Base-by-base conservation (phyloP, 1,284 basidiomycete species). In the Trichosporon faecale region DNA sequence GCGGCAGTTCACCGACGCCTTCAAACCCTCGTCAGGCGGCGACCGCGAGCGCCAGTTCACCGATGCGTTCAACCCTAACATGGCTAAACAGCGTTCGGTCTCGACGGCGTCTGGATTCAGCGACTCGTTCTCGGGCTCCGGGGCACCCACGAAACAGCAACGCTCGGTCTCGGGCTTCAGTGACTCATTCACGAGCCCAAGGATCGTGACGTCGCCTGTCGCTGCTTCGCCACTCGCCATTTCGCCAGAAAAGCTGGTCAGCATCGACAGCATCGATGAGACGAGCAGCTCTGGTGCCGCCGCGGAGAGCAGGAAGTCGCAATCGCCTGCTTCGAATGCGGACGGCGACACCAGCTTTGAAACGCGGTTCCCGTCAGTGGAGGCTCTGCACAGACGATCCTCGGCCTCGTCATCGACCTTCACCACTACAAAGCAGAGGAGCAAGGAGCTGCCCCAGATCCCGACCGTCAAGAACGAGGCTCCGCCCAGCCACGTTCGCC, bases 281-380 rank as follows among this genome's bases (percentile, higher is more conserved):
- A 12, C 35, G 25, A 25, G 40, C 49, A 25, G 35, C 21, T 11
- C 49, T 18, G 27, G 29, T 29, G 44, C 14, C 4, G 52, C 52
- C 8, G 46, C 61, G 46, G 61, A 31, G n/a, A 64, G 27, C 25
- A n/a, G 44, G 18, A n/a, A 29, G n/a, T 64, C 70, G 16, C 66
- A 29, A 14, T 64, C 70, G 16, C 66, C 70, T 5, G 67, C 78
- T n/a, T 70, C 76, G 1, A 68, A 72, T n/a, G 70, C 76, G 0
- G 75, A 78, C 1, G 75, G 74, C 4, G 75, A 81, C 14, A 27
- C 72, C 1, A 76, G 72, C 27, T 84, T 84, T 66, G 83, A 84
- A 64, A 75, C 78, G 25, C 73, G 82, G 16, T 84, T 78, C 71
- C 83, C 83, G 0, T 81, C 82, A 0, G 74, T 84, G 57, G 83